phyloP scores from a whole-genome alignment of 2,329 filamentous ascomycete genomes.

The Orbilia quercus region DNA sequence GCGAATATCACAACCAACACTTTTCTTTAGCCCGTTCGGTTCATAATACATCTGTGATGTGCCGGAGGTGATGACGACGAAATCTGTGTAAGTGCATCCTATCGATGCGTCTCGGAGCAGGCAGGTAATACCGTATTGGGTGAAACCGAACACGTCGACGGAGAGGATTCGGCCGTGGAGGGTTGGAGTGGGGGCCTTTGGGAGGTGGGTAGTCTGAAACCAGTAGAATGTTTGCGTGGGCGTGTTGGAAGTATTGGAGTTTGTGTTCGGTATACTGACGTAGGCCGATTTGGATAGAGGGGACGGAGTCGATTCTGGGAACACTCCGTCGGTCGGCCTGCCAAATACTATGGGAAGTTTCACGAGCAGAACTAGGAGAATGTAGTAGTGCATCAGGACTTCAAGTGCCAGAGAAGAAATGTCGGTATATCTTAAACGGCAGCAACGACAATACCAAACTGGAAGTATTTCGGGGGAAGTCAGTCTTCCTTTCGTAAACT shows the following conservation, averaged over 20 bases:
- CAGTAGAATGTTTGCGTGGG: constrained; percentile 39
- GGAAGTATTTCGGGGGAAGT: too few species aligned
- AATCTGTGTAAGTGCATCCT: constrained; percentile 46
- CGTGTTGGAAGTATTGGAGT: background rate
- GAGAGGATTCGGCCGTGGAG: constrained; percentile 35
- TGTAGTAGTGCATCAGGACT: too few species aligned
- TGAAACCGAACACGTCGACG: constrained; percentile 36
- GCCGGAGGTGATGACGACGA: constrained; percentile 37
- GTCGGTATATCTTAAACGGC: too few species aligned
- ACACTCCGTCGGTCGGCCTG: too few species aligned
- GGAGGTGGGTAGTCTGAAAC: constrained; percentile 30
- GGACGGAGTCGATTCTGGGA: too few species aligned
- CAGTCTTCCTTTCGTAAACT: too few species aligned
- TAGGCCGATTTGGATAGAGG: too few species aligned
- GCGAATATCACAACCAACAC: constrained; percentile 36
- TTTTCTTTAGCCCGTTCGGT: constrained; percentile 3
- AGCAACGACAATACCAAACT: too few species aligned
- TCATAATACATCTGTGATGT: constrained; percentile 52
- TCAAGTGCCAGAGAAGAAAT: too few species aligned
- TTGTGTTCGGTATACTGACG: background rate
- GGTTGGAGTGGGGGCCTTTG: constrained; percentile 30
- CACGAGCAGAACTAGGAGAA: too few species aligned
- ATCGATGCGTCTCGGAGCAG: constrained; percentile 16
- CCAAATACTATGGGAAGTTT: too few species aligned
- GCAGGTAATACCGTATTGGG: constrained; percentile 47